A percentile compares a stretch with the other conserved stretches of the same genome.
Evolutionary conservation across 257 asterid species (phyloP).

Genomic region (Misopates orontium): DNA sequence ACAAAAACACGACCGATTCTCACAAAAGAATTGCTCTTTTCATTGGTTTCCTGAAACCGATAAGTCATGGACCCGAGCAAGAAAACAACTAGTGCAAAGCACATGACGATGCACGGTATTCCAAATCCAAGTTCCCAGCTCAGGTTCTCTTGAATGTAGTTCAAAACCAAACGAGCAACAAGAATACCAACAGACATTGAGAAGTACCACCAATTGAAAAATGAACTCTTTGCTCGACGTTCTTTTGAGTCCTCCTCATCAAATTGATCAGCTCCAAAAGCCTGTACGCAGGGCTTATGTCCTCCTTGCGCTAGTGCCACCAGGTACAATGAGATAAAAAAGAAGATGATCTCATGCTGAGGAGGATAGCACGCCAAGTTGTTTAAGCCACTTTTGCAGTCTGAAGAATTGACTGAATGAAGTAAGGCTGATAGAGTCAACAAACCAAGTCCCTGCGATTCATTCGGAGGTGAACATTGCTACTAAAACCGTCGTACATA

Average conservation of each 20-base stretch:
- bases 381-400: slow-evolving; percentile 12
- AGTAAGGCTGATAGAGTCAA: slow-evolving; percentile 25
- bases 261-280: slow-evolving; percentile 22
- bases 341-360: not conserved
- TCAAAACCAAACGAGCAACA: slow-evolving; percentile 1
- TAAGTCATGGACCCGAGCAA: slow-evolving; percentile 14
- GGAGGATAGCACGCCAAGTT: slow-evolving; percentile 23
- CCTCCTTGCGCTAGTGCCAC: slow-evolving; percentile 22
- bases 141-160: slow-evolving; percentile 19
- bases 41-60: not conserved
- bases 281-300: slow-evolving; percentile 15
- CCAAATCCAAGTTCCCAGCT: slow-evolving; percentile 22
- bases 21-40: not conserved
- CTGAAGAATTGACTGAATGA: slow-evolving; percentile 2
- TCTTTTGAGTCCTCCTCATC: slow-evolving; percentile 9
- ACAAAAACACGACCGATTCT: slow-evolving; percentile 6
- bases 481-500: not conserved
- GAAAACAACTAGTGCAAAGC: slow-evolving; percentile 2
- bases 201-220: slow-evolving; percentile 21
- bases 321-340: slow-evolving; percentile 15
- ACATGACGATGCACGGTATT: slow-evolving; percentile 10
- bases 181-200: not conserved
- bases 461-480: not conserved
- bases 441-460: slow-evolving; percentile 14
- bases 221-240: slow-evolving; percentile 12